Evolutionary conservation across 148 eudicot species (phyloP), one percentile per base, ranked within the genome.

Genomic region (Amaranthus hypochondriacus): DNA sequence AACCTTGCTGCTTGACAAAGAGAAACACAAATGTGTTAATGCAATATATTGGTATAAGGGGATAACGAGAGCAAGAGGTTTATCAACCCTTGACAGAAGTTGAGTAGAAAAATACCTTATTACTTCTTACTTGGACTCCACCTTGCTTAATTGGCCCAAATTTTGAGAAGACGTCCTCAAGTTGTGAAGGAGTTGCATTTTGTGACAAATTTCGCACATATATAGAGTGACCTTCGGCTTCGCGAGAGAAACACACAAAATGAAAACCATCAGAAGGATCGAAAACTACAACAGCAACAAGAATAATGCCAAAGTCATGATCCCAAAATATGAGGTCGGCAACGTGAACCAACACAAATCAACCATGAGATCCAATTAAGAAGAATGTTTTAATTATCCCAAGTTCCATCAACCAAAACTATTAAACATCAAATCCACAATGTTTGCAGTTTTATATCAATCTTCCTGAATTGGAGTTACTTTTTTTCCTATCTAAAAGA

Each of bases 41-140:
- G 55, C 53, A 54, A 61, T 9, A 65, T 66, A 62, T 68, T 28
- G 13, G 53, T 71, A 28, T 57, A 54, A 67, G 3, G 11, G 69
- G 8, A 51, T 54, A 42, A 59, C 50, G 54, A 78, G 21, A 13
- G 61, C 70, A 65, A 47, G 59, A 52, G 57, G 9, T 49, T 14
- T 47, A 66, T 44, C 18, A 4, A 21, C 9, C 7, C 57, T 14
- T 18, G 48, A 62, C 43, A 51, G 7, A 62, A 73, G 47, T 5
- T 18, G 3, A 18, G 68, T 48, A 49, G 53, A 77, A 51, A 50
- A n/a, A 59, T 56, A 91, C 97, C 93, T 86, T 87, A 53, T 83
- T 87, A 80, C 88, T 89, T 81, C 85, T 81, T 74, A 91, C 97
- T 91, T 91, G 97, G 51, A 91, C 75, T 13, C 93, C 97, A 64